Base-by-base conservation (phyloP, 2,329 filamentous ascomycete species). In the Aspergillus spinulosporus region DNA sequence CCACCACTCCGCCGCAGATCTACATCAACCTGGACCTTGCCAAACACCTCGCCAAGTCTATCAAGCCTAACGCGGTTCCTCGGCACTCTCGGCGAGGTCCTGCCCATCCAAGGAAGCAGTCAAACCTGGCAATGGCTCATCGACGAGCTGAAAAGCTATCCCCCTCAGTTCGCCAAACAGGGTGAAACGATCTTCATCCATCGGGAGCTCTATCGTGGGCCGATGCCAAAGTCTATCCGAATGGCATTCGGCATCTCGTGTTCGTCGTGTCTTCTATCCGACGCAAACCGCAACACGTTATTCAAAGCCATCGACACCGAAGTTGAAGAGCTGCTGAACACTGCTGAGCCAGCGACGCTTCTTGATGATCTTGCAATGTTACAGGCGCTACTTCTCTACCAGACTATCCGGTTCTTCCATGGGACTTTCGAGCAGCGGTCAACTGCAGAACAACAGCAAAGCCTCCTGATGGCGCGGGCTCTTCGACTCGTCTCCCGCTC, bases 121-220 rank as follows among this genome's bases (percentile, higher is more conserved):
- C 37, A 31, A 3, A 31, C 37, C 11, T 54, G 52, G 52, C 36
- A 49, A 29, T 54, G 52, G 52, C 28, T 54, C 3, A 49, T 54
- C 14, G 45, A 54, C 3, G 36, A 48, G 9, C 45, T 54, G 4
- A 54, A 49, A 15, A 4, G 11, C 2, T 49, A 44, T 32, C 52
- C 44, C 3, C 2, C 15, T 36, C 37, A 49, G 28, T 34, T 54
- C 15, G 45, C 45, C 36, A 36, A 37, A 9, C 45, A 5, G 11
- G 39, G n/a, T 3, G n/a, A 54, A n/a, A 49, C 45, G 4, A 31
- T 54, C 29, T 54, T 54, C 12, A 49, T 54, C 7, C 52, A 54
- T 29, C 14, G 29, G 2, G 34, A 54, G 11, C 36, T 49, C 11
- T 54, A 54, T 15, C 37, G 39, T 5, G 36, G 44, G 2, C n/a